Evolutionary conservation across 352 stramenopile genomes (phyloP), one percentile per base, ranked within the genome.

Genomic region (Pythium insidiosum): DNA sequence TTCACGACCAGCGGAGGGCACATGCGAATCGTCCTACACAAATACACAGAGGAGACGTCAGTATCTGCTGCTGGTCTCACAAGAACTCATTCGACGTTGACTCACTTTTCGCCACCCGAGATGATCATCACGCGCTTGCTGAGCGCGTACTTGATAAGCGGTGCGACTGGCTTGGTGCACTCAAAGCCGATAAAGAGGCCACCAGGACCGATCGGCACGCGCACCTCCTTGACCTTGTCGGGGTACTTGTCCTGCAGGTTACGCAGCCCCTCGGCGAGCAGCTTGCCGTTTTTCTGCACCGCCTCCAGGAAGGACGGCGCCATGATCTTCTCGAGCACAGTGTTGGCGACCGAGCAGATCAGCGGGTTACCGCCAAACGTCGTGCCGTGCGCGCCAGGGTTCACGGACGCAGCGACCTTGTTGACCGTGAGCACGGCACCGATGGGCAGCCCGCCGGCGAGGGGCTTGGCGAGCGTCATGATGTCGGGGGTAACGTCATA

Each of bases 331-430:
- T 64, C 69, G 5, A 95, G 53, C 25, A 95, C 82, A 18, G 72
- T 84, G 46, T 77, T 73, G 21, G 76, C 95, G 16, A 96, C 95
- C 22, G 84, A 77, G 53, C 93, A 98, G 16, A 97, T 92, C 13
- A 99, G 66, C 37, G 95, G 90, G 75, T 98, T 98, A 39, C 95
- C 95, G 36, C 95, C 95, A 57, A 98, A 99, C 2, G 95, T 99
- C 42, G 81, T 97, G 23, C 93, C 94, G 63, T 99, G 95, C 66
- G 95, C 84, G 31, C 95, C 93, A 3, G 93, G 84, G 28, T 74
- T 81, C 55, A 98, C 90, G 6, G 89, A 77, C 33, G 86, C 76
- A 4, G 88, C 85, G 6, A 95, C 73, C 38, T 95, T 94, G 47
- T 95, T 94, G 19, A 73, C 79, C 38, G 88, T 90, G 60, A 98